A percentile compares a stretch with the other conserved stretches of the same genome.
These are phyloP conservation scores for Lepidium sativum DNA, from an alignment of 345 rosid genomes.

Conservation along the genomic window DNA sequence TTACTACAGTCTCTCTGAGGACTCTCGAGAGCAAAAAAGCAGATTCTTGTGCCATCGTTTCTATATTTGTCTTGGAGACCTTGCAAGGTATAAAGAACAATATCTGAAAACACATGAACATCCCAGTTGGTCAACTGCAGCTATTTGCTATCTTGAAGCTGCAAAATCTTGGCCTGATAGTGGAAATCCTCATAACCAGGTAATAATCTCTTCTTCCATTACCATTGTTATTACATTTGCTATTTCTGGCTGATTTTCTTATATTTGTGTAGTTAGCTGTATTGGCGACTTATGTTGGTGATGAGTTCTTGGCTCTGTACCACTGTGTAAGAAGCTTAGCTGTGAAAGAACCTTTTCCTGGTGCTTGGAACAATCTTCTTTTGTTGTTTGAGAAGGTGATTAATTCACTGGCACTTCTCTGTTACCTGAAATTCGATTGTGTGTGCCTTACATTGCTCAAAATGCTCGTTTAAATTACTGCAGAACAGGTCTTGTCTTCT, in stretches of 20 bases:
- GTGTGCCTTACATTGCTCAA: neutral
- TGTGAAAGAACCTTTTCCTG: constrained; percentile 88
- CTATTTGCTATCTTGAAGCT: constrained; percentile 68
- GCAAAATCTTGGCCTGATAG: constrained; percentile 68
- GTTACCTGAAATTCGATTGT: neutral
- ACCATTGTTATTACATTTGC: neutral
- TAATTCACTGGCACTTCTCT: neutral
- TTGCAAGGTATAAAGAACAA: constrained; percentile 77
- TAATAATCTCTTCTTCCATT: neutral
- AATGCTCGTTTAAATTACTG: constrained; percentile 31
- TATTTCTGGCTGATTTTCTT: neutral
- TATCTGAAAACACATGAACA: constrained; percentile 33
- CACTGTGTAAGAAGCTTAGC: constrained; percentile 94
- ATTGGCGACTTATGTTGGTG: constrained; percentile 81
- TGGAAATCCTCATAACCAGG: constrained; percentile 96
- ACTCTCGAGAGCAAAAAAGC: constrained; percentile 34
- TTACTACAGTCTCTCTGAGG: constrained; percentile 35
- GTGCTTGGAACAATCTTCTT: constrained; percentile 72
- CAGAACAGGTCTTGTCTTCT: constrained; percentile 66
- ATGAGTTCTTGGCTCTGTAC: constrained; percentile 80
- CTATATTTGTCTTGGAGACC: constrained; percentile 86
- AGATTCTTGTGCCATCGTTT: constrained; percentile 73
- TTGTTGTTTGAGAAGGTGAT: constrained; percentile 75
- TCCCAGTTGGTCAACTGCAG: constrained; percentile 78
- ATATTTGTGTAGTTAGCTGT: constrained; percentile 59